Evolutionary conservation across 345 rosid species (phyloP), one percentile per base, ranked within the genome.

Genomic region (Syzygium jambos): DNA sequence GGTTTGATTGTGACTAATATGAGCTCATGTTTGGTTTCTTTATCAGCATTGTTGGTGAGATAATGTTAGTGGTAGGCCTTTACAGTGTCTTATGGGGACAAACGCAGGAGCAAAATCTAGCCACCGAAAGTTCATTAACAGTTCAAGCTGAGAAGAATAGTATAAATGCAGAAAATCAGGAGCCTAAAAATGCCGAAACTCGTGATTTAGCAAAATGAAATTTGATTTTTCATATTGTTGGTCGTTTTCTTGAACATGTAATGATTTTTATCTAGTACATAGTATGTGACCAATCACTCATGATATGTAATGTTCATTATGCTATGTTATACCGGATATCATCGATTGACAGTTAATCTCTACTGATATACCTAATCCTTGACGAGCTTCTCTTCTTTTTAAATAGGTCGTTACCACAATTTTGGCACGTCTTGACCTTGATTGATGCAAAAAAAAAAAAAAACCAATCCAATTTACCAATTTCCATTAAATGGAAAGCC

Each of bases 31-130:
- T 68, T 68, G 78, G 43, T 21, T 68, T 68, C 78, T 68, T 78
- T 84, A 87, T 88, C 54, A 96, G 98, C 89, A 29, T 96, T 57
- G 29, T 93, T 25, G 99, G 99, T 53, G 98, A 94, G 59, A 13
- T 93, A 16, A 68, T 94, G 87, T 84, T 95, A 93, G 94, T 96
- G 52, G 90, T 86, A 83, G 97, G 98, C 82, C 98, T 96, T 56
- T 96, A 95, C 15, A 92, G 93, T 91, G 98, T 96, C 16, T 54
- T 96, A 57, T 96, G 98, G 99, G 99, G 95, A 4, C 96, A 96
- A 90, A 92, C 56, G 27, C 86, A 34, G 52, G 91, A 88, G 43
- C 80, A 86, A 68, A 84, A 82, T n/a, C 38, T 56, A 51, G 78
- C 84, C 80, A 68, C 22, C 4, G 16, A 29, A 84, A 84, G 85